Conservation (phyloP, 2,329 filamentous ascomycete genomes). For the Claviceps sorghi region DNA sequence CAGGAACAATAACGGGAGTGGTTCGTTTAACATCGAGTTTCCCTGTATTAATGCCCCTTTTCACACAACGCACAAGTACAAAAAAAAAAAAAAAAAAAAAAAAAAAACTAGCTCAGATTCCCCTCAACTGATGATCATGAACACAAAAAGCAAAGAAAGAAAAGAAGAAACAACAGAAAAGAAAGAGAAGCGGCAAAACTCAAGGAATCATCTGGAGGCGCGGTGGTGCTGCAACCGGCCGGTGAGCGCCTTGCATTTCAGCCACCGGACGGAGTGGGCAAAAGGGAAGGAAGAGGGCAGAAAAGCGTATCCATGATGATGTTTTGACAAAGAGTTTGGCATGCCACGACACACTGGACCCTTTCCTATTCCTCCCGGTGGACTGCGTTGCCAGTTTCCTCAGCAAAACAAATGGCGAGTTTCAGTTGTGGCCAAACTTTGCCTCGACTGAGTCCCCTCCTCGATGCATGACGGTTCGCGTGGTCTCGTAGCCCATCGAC, state of each 20-base stretch:
- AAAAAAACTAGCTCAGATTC: conserved; percentile 5
- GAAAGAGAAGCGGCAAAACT: neutral
- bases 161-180: neutral
- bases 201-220: neutral
- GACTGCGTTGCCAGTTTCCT: neutral
- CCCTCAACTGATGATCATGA: conserved; percentile 5
- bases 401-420: neutral
- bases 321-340: neutral
- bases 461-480: conserved; percentile 8
- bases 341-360: neutral
- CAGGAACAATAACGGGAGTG: neutral
- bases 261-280: neutral
- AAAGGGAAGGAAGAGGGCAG: neutral
- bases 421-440: neutral
- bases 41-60: conserved; percentile 10
- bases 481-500: conserved; percentile 6
- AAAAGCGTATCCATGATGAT: neutral
- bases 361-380: neutral
- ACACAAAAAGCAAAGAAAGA: neutral
- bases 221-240: neutral
- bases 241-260: neutral
- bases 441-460: conserved; percentile 5
- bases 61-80: conserved; percentile 4
- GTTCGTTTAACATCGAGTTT: neutral
- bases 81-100: conserved; percentile 9